A percentile compares a stretch with the other conserved stretches of the same genome.
phyloP scores from a whole-genome alignment of 2,329 filamentous ascomycete genomes.

The Apiospora aurea region DNA sequence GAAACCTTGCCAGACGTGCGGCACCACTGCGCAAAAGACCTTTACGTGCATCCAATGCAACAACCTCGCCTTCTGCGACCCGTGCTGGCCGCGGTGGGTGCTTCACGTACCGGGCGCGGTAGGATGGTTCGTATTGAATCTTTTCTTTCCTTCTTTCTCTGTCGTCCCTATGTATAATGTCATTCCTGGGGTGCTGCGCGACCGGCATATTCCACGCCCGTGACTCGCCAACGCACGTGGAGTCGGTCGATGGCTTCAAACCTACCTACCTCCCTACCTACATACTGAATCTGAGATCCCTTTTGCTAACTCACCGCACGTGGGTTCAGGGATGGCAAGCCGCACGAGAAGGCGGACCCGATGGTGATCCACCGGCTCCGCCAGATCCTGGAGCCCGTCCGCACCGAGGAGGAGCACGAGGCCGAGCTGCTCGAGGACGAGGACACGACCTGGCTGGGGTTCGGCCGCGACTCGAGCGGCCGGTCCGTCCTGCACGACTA shows the following conservation, averaged over 20 bases:
- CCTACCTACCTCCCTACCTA: no score
- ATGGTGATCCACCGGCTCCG: slow-evolving; percentile 40
- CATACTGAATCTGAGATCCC: no score
- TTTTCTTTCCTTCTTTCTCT: neutral
- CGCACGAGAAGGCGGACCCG: slow-evolving; percentile 42
- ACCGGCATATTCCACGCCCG: neutral
- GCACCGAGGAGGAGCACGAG: slow-evolving; percentile 42
- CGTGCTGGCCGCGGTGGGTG: slow-evolving; percentile 43
- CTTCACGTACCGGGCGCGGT: slow-evolving; percentile 32
- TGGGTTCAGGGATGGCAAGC: slow-evolving; percentile 40
- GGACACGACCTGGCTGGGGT: slow-evolving; percentile 44
- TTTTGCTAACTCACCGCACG: slow-evolving; percentile 29
- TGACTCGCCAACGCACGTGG: neutral
- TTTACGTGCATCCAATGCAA: slow-evolving; percentile 44
- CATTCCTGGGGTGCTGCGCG: neutral
- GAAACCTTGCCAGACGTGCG: slow-evolving; percentile 42
- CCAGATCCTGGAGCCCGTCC: slow-evolving; percentile 42
- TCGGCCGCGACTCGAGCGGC: slow-evolving; percentile 40
- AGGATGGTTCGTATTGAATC: slow-evolving; percentile 27
- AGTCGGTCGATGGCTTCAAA: neutral
- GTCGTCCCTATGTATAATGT: neutral
- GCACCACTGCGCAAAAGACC: slow-evolving; percentile 37
- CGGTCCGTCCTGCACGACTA: slow-evolving; percentile 41
- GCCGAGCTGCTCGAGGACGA: slow-evolving; percentile 41
- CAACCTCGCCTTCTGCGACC: slow-evolving; percentile 42